A percentile compares a stretch with the other conserved stretches of the same genome.
These are phyloP conservation scores for Fomes fomentarius DNA, from an alignment of 1,284 basidiomycete genomes.

Conservation along the genomic window DNA sequence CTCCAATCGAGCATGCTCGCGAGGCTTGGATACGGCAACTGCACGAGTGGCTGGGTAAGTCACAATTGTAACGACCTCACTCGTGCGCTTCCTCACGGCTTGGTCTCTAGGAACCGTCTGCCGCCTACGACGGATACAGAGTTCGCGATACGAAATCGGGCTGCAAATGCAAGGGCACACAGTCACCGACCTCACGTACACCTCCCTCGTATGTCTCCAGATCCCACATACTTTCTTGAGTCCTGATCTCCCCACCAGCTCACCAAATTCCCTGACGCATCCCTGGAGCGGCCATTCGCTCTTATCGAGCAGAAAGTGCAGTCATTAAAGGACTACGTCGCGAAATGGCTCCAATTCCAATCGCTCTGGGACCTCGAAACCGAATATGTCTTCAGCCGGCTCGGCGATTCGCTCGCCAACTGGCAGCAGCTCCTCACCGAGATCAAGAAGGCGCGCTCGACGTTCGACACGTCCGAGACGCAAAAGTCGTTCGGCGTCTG, in stretches of 20 bases:
- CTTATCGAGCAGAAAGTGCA: constrained; percentile 90
- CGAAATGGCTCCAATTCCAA: constrained; percentile 99
- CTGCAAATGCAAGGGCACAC: constrained; percentile 78
- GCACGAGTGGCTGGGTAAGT: constrained; percentile 84
- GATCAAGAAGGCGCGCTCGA: constrained; percentile 95
- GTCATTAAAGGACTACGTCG: constrained; percentile 88
- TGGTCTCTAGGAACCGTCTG: constrained; percentile 79
- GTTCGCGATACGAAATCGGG: constrained; percentile 95
- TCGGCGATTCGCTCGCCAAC: constrained; percentile 89
- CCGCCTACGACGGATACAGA: constrained; percentile 85
- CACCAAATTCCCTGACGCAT: constrained; percentile 73
- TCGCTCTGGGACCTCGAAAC: constrained; percentile 98
- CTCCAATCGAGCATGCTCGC: constrained; percentile 93
- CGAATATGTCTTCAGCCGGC: constrained; percentile 93
- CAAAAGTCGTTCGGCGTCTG: constrained; percentile 92
- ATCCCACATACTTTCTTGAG: neutral
- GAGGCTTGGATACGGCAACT: constrained; percentile 91
- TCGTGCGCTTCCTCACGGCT: neutral
- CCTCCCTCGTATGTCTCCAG: constrained; percentile 66
- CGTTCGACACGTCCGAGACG: constrained; percentile 96
- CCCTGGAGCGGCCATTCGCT: constrained; percentile 82
- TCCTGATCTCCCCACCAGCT: constrained; percentile 52
- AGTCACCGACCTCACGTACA: constrained; percentile 76
- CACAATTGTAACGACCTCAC: neutral
- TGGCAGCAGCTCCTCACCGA: constrained; percentile 97